A percentile compares a stretch with the other conserved stretches of the same genome.
These are phyloP conservation scores for Haplosporangium sp. DNA, from an alignment of 371 early-diverging fungal genomes.

Conservation along the genomic window DNA sequence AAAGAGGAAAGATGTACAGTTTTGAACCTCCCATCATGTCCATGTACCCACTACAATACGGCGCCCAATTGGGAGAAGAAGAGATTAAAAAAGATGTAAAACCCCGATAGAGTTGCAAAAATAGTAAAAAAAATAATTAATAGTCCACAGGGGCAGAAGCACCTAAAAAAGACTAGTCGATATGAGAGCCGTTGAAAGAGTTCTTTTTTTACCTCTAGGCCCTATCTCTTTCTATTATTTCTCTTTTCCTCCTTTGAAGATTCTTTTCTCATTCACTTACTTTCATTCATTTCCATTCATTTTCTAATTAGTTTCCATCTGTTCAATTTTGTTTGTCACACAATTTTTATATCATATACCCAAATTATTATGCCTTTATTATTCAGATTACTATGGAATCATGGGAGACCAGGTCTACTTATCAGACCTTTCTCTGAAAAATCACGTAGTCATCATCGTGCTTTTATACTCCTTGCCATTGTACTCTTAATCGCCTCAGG, in stretches of 20 bases:
- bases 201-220: too few species aligned
- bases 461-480: slow-evolving; percentile 10
- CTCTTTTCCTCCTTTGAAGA: slow-evolving; percentile 4
- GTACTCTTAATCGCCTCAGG: slow-evolving; percentile 19
- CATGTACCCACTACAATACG: too few species aligned
- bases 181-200: neutral
- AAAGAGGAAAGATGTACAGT: too few species aligned
- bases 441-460: slow-evolving; percentile 10
- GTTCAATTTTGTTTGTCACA: too few species aligned
- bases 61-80: too few species aligned
- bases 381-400: neutral
- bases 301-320: neutral
- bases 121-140: neutral
- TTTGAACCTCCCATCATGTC: too few species aligned
- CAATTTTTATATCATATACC: neutral
- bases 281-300: neutral
- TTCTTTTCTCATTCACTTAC: neutral
- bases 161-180: slow-evolving; percentile 6
- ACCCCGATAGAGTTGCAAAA: neutral
- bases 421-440: neutral
- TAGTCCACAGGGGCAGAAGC: slow-evolving; percentile 22
- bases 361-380: neutral
- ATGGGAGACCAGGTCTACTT: neutral
- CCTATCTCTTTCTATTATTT: neutral
- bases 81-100: too few species aligned